Evolutionary conservation across 495 filamentous ascomycete genomes (phyloP).

Genomic region (Talaromyces trachyspermus): DNA sequence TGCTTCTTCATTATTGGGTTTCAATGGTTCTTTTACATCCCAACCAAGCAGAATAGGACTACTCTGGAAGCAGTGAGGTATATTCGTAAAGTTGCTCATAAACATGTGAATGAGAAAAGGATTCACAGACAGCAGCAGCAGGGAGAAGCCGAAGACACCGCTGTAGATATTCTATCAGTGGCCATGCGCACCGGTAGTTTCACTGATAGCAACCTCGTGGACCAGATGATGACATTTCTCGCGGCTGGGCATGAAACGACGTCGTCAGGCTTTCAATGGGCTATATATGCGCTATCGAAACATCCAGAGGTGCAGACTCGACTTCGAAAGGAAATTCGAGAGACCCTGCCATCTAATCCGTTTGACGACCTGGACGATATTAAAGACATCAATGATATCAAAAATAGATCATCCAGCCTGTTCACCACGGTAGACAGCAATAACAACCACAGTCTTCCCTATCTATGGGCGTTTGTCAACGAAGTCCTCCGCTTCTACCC

Average conservation of each 20-base stretch:
- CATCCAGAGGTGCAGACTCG: constrained; percentile 49
- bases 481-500: constrained; percentile 53
- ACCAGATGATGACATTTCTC: constrained; percentile 95
- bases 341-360: constrained; percentile 52
- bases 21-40: constrained; percentile 39
- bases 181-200: constrained; percentile 72
- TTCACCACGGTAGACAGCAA: constrained; percentile 1
- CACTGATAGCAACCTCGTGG: constrained; percentile 69
- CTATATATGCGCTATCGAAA: constrained; percentile 50
- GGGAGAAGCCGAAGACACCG: constrained; percentile 38
- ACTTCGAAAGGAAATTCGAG: constrained; percentile 54
- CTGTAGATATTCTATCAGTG: constrained; percentile 75
- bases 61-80: constrained; percentile 44
- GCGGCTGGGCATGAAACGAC: constrained; percentile 85
- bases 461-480: constrained; percentile 55
- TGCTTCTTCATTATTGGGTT: constrained; percentile 32
- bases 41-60: constrained; percentile 58
- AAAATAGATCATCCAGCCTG: not conserved
- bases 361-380: not conserved
- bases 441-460: constrained; percentile 41
- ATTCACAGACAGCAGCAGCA: constrained; percentile 52
- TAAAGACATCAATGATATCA: constrained; percentile 3
- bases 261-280: constrained; percentile 53
- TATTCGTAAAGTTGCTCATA: constrained; percentile 55
- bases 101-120: constrained; percentile 64